Percentiles rank a stretch among this genome's conserved stretches.
Conservation (phyloP, 805 yeast species). For the Schwanniomyces occidentalis region DNA sequence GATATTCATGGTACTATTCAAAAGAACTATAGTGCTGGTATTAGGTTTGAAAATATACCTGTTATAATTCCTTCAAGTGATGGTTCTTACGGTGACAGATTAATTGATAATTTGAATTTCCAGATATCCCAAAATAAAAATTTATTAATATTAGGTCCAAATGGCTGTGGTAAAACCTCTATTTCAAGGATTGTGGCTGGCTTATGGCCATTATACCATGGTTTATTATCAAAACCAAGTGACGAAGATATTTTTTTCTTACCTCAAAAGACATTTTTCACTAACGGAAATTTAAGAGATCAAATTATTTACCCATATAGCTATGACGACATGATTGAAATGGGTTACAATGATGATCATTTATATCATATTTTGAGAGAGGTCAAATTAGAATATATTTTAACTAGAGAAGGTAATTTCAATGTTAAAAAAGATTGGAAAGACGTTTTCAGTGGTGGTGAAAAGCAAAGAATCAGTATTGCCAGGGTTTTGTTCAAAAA, state of each 20-base stretch:
- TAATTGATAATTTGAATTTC: constrained; percentile 61
- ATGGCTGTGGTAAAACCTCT: constrained; percentile 89
- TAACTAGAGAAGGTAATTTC: constrained; percentile 62
- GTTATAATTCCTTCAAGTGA: constrained; percentile 71
- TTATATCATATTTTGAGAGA: constrained; percentile 66
- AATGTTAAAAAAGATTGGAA: constrained; percentile 73
- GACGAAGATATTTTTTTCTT: constrained; percentile 69
- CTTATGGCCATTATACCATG: constrained; percentile 87
- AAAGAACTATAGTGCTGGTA: constrained; percentile 65
- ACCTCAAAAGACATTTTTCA: constrained; percentile 85
- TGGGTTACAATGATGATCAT: constrained; percentile 70
- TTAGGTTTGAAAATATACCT: constrained; percentile 80
- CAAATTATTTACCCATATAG: constrained; percentile 87
- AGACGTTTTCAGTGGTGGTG: constrained; percentile 95
- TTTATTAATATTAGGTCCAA: constrained; percentile 78
- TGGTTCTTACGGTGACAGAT: constrained; percentile 60
- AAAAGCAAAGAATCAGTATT: constrained; percentile 85
- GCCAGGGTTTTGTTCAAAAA: constrained; percentile 81
- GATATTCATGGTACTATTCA: constrained; percentile 82
- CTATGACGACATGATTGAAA: constrained; percentile 71
- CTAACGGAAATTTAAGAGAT: constrained; percentile 82
- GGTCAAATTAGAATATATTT: constrained; percentile 78
- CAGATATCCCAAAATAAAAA: constrained; percentile 63
- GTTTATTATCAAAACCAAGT: constrained; percentile 76
- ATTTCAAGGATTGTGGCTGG: constrained; percentile 83